Percentiles rank a stretch among this genome's conserved stretches.
Evolutionary conservation across 495 filamentous ascomycete genomes (phyloP).

Genomic region (Neurospora tetraspora): DNA sequence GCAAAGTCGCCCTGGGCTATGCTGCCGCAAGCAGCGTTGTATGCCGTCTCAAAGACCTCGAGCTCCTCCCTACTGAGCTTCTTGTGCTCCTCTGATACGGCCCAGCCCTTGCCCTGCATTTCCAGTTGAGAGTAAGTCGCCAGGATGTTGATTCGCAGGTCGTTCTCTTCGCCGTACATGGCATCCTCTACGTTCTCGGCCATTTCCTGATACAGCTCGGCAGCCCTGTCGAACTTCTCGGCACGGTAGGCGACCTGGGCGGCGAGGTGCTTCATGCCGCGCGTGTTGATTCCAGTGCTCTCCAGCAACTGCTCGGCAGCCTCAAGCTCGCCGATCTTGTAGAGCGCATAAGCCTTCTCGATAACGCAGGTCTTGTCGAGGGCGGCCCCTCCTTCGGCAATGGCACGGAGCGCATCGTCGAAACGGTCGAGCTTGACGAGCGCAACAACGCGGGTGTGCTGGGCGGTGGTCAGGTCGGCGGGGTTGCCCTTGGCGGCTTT

Average conservation of each 20-base stretch:
- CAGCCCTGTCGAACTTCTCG: constrained; percentile 69
- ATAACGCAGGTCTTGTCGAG: constrained; percentile 57
- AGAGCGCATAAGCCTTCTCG: constrained; percentile 86
- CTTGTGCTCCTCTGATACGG: constrained; percentile 27
- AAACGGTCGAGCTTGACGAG: constrained; percentile 90
- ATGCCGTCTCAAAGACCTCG: constrained; percentile 86
- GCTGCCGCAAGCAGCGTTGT: constrained; percentile 81
- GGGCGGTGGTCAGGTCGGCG: constrained; percentile 41
- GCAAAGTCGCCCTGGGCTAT: constrained; percentile 70
- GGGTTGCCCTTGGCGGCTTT: constrained; percentile 64
- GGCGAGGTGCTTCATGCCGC: constrained; percentile 68
- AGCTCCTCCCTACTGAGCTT: constrained; percentile 63
- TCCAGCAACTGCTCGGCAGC: constrained; percentile 55
- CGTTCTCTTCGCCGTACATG: constrained; percentile 62
- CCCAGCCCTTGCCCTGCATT: constrained; percentile 53
- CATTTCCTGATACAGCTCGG: constrained; percentile 58
- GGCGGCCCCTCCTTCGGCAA: constrained; percentile 59
- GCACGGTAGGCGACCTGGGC: constrained; percentile 82
- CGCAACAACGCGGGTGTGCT: constrained; percentile 72
- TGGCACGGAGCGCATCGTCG: constrained; percentile 70
- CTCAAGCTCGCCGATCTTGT: constrained; percentile 69
- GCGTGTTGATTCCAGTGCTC: constrained; percentile 18
- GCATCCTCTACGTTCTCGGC: constrained; percentile 30
- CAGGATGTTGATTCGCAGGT: constrained; percentile 74
- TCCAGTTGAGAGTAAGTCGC: constrained; percentile 80